Percentiles rank a stretch among this genome's conserved stretches.
Conservation (phyloP, 2,329 filamentous ascomycete species). For the Gremmenia infestans region DNA sequence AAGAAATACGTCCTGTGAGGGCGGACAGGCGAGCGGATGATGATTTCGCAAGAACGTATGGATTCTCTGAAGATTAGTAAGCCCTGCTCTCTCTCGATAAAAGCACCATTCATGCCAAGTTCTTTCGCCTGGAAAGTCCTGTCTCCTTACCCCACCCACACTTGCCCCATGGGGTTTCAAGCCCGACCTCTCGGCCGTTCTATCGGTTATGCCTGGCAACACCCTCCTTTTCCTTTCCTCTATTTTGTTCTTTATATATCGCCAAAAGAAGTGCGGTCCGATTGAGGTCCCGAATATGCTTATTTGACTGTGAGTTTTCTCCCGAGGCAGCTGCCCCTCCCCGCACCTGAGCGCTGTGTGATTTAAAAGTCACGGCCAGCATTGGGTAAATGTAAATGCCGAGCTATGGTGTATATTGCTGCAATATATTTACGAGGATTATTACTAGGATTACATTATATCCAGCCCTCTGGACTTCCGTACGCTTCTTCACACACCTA, state of each 20-base stretch:
- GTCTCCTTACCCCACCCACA: neutral
- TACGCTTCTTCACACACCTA: no score
- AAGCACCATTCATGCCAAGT: neutral
- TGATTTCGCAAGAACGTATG: no score
- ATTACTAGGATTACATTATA: no score
- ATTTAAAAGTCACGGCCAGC: no score
- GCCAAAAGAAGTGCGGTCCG: neutral
- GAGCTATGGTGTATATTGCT: no score
- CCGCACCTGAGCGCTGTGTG: neutral
- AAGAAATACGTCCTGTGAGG: no score
- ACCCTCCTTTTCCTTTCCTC: neutral
- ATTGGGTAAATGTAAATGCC: no score
- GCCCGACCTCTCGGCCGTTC: neutral
- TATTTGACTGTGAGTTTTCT: neutral
- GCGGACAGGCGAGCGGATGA: no score
- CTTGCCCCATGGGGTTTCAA: neutral
- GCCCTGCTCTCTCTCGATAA: no score
- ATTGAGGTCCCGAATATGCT: neutral
- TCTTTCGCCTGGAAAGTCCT: neutral
- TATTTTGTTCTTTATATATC: neutral
- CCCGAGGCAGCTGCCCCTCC: neutral
- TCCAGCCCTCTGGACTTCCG: no score
- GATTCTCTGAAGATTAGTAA: no score
- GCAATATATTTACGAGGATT: no score
- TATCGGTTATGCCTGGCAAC: neutral